Conservation (phyloP, 2,329 filamentous ascomycete species). For the Sporothrix inflata region DNA sequence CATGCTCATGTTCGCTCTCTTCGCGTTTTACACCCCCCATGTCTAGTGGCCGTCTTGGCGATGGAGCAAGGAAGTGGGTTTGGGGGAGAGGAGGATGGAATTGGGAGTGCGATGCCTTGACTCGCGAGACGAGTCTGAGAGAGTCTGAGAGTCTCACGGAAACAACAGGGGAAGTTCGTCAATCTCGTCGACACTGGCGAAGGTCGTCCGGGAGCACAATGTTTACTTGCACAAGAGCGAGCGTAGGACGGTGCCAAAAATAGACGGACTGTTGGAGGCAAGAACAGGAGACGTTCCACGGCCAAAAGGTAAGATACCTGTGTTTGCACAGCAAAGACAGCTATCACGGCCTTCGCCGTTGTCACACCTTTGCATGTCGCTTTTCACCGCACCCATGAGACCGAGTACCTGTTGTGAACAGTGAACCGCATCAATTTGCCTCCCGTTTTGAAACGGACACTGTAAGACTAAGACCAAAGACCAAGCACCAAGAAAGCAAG, state of each 20-base stretch:
- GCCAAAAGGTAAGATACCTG: too few relatives aligned
- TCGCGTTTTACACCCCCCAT: conserved; percentile 20
- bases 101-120: neutral
- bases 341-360: neutral
- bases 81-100: neutral
- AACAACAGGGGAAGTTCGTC: neutral
- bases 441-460: conserved; percentile 16
- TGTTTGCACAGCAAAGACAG: neutral
- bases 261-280: neutral
- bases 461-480: neutral
- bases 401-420: neutral
- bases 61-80: conserved; percentile 15
- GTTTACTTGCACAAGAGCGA: neutral
- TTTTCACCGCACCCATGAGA: neutral
- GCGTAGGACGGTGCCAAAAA: conserved; percentile 7
- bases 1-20: conserved; percentile 20
- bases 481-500: neutral
- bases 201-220: neutral
- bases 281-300: neutral
- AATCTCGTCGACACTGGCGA: neutral
- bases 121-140: neutral
- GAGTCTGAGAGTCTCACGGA: neutral
- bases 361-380: neutral
- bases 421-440: neutral
- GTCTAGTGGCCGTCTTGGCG: conserved; percentile 18